Base-by-base conservation (phyloP, 2,329 filamentous ascomycete species). In the Bimuria novae-zelandiae region DNA sequence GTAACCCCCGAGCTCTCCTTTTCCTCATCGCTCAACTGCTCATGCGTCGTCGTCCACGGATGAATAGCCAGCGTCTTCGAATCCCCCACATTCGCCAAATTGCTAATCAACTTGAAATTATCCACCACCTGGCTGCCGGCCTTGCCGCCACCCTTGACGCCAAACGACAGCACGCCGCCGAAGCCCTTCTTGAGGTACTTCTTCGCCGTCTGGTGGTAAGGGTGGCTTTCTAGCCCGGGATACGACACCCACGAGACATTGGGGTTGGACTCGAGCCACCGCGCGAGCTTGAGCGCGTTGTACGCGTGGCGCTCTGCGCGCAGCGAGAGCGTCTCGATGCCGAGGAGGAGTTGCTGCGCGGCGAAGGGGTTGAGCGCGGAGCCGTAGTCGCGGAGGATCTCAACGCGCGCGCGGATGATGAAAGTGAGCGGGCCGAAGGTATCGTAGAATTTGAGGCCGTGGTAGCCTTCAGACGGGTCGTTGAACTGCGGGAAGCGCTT, bases 161-260 rank as follows among this genome's bases (percentile, higher is more conserved):
- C 94, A 64, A 99, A 94, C 65, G 89, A 95, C 58, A 99, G 76
- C 16, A 99, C 92, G 65, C 94, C 92, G 44, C 93, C 93, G 66
- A 88, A 94, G 7, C 93, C 93, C 56, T 88, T 83, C 67, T 83
- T 84, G 49, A 97, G 83, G 74, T 97, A 97, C 78, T 87, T 90
- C 82, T 92, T 93, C 35, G 93, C 94, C 3, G 86, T 75, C 68
- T 83, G 83, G 75, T 97, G 90, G 67, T 85, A 90, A 11, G 84
- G 81, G 74, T 97, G 94, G 79, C 81, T 90, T 76, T 88, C 83
- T 3, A 97, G 82, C 17, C 94, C 94, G 0, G 90, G 92, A 75
- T 97, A 97, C 32, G 89, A 94, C 10, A 97, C 93, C 93, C 93
- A 99, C 65, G 83, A 83, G 42, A 97, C 92, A 68, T 94, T 85